phyloP scores from a whole-genome alignment of 2,329 filamentous ascomycete genomes.

The Arthrobotrys sphaeroides region DNA sequence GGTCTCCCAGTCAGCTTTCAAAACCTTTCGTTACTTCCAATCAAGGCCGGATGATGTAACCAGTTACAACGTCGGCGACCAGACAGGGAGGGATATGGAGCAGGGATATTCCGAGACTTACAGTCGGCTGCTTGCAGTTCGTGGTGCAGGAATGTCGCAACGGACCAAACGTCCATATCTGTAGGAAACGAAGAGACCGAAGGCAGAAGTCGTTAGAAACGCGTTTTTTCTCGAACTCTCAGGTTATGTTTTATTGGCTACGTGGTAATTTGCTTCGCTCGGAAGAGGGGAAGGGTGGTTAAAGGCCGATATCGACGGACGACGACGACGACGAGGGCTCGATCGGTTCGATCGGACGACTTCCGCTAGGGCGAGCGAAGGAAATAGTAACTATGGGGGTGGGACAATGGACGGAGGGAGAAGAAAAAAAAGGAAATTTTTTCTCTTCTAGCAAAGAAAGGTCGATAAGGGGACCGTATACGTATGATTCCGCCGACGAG shows the following conservation, averaged over 20 bases:
- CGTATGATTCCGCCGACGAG: conserved; percentile 56
- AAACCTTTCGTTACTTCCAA: not conserved
- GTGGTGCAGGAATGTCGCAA: conserved; percentile 96
- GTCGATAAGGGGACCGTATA: conserved; percentile 56
- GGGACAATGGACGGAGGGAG: conserved; percentile 55
- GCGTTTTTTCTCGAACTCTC: conserved; percentile 55
- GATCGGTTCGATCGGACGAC: conserved; percentile 54
- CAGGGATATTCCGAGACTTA: conserved; percentile 68
- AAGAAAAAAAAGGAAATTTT: conserved; percentile 7
- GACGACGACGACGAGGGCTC: conserved; percentile 56
- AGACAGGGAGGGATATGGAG: not conserved
- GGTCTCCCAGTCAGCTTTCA: not conserved
- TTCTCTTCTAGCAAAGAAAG: conserved; percentile 53
- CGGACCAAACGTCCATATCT: conserved; percentile 98
- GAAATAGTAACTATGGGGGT: conserved; percentile 46
- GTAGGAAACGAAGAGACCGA: conserved; percentile 58
- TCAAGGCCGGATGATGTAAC: conserved; percentile 46
- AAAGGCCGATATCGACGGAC: conserved; percentile 54
- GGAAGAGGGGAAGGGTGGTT: conserved; percentile 43
- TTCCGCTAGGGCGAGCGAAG: conserved; percentile 49
- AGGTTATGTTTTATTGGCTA: conserved; percentile 47
- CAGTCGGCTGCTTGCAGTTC: conserved; percentile 93
- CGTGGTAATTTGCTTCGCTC: conserved; percentile 49
- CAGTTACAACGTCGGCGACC: conserved; percentile 48
- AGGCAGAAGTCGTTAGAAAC: conserved; percentile 66